phyloP scores from a whole-genome alignment of 2,329 filamentous ascomycete genomes.

The Epichloe sibirici region DNA sequence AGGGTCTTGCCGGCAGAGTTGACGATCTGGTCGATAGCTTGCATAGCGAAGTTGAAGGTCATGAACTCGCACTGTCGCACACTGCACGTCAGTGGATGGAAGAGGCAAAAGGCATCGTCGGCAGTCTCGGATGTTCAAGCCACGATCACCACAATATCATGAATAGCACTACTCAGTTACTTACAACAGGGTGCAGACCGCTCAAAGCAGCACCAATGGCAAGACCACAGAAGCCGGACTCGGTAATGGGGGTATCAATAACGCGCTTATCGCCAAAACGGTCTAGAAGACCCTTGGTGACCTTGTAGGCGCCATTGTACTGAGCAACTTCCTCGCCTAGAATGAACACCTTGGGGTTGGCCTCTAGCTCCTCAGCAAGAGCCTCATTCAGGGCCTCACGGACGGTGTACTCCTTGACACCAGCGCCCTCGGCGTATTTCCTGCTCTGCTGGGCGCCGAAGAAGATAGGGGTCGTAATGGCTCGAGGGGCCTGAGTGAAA shows the following conservation, averaged over 20 bases:
- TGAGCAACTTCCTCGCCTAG: constrained; percentile 97
- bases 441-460: constrained; percentile 34
- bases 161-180: constrained; percentile 24
- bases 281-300: constrained; percentile 94
- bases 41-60: constrained; percentile 99
- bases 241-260: constrained; percentile 97
- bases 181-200: constrained; percentile 84
- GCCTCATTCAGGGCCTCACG: constrained; percentile 97
- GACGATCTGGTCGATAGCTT: constrained; percentile 98
- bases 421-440: constrained; percentile 44
- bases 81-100: constrained; percentile 2
- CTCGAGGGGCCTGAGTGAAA: constrained; percentile 22
- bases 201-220: constrained; percentile 90
- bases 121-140: not conserved
- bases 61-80: constrained; percentile 83
- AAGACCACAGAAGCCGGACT: constrained; percentile 88
- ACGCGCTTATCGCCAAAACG: constrained; percentile 95
- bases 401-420: constrained; percentile 87
- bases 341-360: constrained; percentile 88
- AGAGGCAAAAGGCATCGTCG: not conserved
- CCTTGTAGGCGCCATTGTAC: constrained; percentile 99
- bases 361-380: constrained; percentile 91
- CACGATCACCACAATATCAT: too few species aligned
- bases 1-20: constrained; percentile 98
- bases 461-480: constrained; percentile 23